Evolutionary conservation across 306 rosid genomes (phyloP).

Genomic region (Gastrolobium villosum): DNA sequence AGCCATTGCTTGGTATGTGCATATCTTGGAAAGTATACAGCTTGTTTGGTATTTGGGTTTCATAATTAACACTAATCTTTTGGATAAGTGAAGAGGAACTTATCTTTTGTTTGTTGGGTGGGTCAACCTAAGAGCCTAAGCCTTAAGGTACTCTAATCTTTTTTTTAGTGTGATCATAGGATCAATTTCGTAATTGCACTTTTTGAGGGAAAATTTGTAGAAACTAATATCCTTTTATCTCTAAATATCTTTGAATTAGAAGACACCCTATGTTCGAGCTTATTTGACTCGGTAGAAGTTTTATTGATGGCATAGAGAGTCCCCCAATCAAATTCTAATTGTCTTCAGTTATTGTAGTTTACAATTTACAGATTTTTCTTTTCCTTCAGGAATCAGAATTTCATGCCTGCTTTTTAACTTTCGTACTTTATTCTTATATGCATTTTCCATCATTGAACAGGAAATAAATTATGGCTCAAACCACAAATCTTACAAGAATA

Average conservation of each 20-base stretch:
- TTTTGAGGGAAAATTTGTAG: not conserved
- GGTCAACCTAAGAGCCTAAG: not conserved
- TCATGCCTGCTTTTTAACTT: not conserved
- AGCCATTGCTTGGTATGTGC: constrained; percentile 32
- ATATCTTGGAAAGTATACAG: constrained; percentile 1
- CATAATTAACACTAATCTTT: not conserved
- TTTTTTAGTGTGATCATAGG: constrained; percentile 8
- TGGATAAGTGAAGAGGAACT: not conserved
- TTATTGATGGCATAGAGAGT: not conserved
- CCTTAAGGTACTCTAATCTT: constrained; percentile 26
- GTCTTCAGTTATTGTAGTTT: constrained; percentile 20
- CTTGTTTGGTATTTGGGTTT: constrained; percentile 31
- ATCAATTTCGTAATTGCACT: not conserved
- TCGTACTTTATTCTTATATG: constrained; percentile 29
- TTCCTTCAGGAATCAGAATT: constrained; percentile 5
- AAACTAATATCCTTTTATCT: not conserved
- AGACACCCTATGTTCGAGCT: constrained; percentile 7
- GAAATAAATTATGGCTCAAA: constrained; percentile 67
- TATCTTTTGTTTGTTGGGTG: not conserved
- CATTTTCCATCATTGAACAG: constrained; percentile 54
- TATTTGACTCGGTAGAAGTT: constrained; percentile 11
- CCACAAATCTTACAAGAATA: constrained; percentile 65
- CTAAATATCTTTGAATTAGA: not conserved
- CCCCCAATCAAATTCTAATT: not conserved
- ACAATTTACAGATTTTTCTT: constrained; percentile 3